A percentile compares a stretch with the other conserved stretches of the same genome.
Evolutionary conservation across 2,329 filamentous ascomycete genomes (phyloP).

Genomic region (Knufia fluminis): DNA sequence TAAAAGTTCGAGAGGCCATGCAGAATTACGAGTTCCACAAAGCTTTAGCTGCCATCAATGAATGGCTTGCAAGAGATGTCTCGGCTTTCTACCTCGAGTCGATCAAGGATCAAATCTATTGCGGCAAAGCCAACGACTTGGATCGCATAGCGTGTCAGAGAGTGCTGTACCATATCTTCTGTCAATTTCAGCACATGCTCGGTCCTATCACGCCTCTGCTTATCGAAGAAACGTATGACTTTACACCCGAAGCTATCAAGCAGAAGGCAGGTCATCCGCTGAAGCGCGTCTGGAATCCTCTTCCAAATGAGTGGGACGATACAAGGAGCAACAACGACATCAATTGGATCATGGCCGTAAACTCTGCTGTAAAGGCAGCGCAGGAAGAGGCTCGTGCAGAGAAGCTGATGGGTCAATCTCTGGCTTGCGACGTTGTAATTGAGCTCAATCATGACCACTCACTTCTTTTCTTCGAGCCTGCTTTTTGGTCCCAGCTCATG

Average conservation of each 20-base stretch:
- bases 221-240: conserved; percentile 80
- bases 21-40: conserved; percentile 72
- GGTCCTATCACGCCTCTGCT: conserved; percentile 72
- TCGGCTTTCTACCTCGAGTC: conserved; percentile 92
- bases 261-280: conserved; percentile 39
- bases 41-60: conserved; percentile 62
- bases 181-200: conserved; percentile 67
- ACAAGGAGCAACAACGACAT: not conserved
- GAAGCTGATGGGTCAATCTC: conserved; percentile 68
- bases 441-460: not conserved
- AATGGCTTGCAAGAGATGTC: conserved; percentile 72
- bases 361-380: conserved; percentile 61
- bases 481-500: conserved; percentile 6
- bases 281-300: conserved; percentile 29
- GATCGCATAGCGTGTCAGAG: conserved; percentile 49
- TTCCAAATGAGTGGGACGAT: conserved; percentile 27
- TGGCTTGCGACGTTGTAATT: conserved; percentile 60
- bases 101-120: conserved; percentile 86
- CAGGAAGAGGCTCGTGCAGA: conserved; percentile 60
- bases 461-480: not conserved
- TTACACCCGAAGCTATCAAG: conserved; percentile 58
- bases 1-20: conserved; percentile 56
- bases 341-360: conserved; percentile 36
- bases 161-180: conserved; percentile 53
- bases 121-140: conserved; percentile 58